Percentiles rank a stretch among this genome's conserved stretches.
Evolutionary conservation across 2,329 filamentous ascomycete species (phyloP).

Genomic region (Fusarium graminum): DNA sequence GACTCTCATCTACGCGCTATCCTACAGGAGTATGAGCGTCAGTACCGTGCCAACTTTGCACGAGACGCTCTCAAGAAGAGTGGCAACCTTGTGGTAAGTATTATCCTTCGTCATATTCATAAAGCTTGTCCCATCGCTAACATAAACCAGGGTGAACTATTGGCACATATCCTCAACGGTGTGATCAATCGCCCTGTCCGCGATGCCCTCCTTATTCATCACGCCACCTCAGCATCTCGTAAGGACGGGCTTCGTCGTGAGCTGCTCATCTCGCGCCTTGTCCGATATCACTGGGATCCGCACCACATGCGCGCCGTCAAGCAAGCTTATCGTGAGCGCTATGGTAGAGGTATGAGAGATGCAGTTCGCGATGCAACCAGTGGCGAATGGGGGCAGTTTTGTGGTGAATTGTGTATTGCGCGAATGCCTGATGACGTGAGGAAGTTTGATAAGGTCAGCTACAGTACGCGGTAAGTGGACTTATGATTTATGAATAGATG

Average conservation of each 20-base stretch:
- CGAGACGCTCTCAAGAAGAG: slow-evolving; percentile 89
- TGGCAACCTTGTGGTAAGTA: slow-evolving; percentile 88
- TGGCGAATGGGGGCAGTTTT: slow-evolving; percentile 83
- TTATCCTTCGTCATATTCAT: background rate
- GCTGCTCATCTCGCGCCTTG: slow-evolving; percentile 86
- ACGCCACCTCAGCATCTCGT: slow-evolving; percentile 82
- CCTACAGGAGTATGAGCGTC: slow-evolving; percentile 79
- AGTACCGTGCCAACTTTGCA: slow-evolving; percentile 85
- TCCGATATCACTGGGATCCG: slow-evolving; percentile 93
- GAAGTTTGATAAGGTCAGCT: slow-evolving; percentile 59
- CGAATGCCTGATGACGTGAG: slow-evolving; percentile 71
- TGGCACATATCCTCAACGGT: slow-evolving; percentile 95
- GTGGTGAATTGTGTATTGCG: slow-evolving; percentile 74
- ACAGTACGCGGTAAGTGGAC: slow-evolving; percentile 26
- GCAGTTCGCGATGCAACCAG: slow-evolving; percentile 82
- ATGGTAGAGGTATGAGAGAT: slow-evolving; percentile 79
- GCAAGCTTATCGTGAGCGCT: slow-evolving; percentile 82
- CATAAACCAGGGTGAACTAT: slow-evolving; percentile 82
- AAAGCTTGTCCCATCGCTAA: slow-evolving; percentile 11
- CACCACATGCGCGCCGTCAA: slow-evolving; percentile 85
- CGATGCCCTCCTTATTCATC: slow-evolving; percentile 89
- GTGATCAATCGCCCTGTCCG: slow-evolving; percentile 95
- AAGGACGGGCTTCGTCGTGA: slow-evolving; percentile 82
- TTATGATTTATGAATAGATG: slow-evolving; percentile 25
- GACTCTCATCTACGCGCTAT: slow-evolving; percentile 87